These are phyloP conservation scores for Taphrina communis DNA, from an alignment of 1,139 yeast species.

Conservation along the genomic window DNA sequence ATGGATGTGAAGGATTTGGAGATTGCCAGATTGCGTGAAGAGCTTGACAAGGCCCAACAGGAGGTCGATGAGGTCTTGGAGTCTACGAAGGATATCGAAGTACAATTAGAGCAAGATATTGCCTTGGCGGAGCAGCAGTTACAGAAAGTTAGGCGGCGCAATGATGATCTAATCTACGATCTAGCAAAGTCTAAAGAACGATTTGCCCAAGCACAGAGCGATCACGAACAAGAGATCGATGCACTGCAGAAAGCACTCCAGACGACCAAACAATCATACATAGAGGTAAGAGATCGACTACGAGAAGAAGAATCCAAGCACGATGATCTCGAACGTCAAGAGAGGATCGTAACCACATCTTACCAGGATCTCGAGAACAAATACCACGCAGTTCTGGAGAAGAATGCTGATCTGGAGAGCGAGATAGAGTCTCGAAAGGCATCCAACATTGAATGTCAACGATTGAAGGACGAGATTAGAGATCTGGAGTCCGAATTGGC, in stretches of 20 bases:
- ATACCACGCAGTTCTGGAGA: conserved; percentile 51
- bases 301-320: conserved; percentile 54
- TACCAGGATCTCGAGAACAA: conserved; percentile 50
- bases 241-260: conserved; percentile 49
- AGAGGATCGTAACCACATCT: conserved; percentile 48
- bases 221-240: conserved; percentile 49
- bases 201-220: conserved; percentile 48
- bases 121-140: conserved; percentile 49
- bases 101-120: conserved; percentile 52
- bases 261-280: conserved; percentile 49
- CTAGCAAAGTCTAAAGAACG: conserved; percentile 49
- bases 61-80: conserved; percentile 52
- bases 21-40: conserved; percentile 46
- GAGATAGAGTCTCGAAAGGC: conserved; percentile 50
- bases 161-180: conserved; percentile 47
- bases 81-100: conserved; percentile 49
- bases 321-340: conserved; percentile 54
- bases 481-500: conserved; percentile 51
- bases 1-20: conserved; percentile 15
- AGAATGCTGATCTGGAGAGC: conserved; percentile 52
- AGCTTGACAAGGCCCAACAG: conserved; percentile 52
- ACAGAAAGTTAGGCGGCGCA: conserved; percentile 47
- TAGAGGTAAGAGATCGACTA: conserved; percentile 46
- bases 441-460: conserved; percentile 50
- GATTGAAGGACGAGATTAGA: conserved; percentile 52